Evolutionary conservation across 192 early-diverging fungal species (phyloP).

Genomic region (Physocladia obscura): DNA sequence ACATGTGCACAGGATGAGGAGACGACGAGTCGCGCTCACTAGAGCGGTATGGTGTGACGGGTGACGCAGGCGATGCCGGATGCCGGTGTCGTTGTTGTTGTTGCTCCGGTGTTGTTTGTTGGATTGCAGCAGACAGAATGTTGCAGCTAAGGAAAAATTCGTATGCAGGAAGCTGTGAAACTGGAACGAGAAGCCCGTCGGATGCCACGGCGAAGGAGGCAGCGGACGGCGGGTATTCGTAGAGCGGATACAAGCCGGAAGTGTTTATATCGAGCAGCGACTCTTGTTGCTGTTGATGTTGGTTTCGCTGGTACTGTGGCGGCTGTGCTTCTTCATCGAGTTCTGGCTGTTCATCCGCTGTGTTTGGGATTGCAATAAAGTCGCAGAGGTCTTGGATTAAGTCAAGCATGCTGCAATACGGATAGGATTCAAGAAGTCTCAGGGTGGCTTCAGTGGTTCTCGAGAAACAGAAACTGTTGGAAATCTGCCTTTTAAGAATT

Average conservation of each 20-base stretch:
- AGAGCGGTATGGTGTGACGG: no score
- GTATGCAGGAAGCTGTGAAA: neutral
- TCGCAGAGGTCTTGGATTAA: no score
- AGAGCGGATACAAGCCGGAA: neutral
- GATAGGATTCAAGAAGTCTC: no score
- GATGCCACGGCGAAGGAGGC: neutral
- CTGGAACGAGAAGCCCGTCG: neutral
- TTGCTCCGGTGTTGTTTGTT: neutral
- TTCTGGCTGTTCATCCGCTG: neutral
- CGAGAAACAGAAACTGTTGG: neutral
- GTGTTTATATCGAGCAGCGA: neutral
- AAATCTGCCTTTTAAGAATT: neutral
- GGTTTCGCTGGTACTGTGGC: neutral
- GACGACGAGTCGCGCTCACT: no score
- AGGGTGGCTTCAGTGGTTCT: neutral
- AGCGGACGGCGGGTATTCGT: neutral
- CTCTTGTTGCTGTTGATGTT: neutral
- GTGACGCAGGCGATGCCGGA: neutral
- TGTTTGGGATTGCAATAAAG: neutral
- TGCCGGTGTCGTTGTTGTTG: neutral
- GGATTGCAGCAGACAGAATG: neutral
- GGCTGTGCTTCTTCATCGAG: neutral
- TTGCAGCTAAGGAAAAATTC: neutral
- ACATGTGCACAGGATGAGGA: no score
- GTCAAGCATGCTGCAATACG: no score